Evolutionary conservation across 352 stramenopile species (phyloP).

Genomic region (Phytophthora pseudosyringae): DNA sequence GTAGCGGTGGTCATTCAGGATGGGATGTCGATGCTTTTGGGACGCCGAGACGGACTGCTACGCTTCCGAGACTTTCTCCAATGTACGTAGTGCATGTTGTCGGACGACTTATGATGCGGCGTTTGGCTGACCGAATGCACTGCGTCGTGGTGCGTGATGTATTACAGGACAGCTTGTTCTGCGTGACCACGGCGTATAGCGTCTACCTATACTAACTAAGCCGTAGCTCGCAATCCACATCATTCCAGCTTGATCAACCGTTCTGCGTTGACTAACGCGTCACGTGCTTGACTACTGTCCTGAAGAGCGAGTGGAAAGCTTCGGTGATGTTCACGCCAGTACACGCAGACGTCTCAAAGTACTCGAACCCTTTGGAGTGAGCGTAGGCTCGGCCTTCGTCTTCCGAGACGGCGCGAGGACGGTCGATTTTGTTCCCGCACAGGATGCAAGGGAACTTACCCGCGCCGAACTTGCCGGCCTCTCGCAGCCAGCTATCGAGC

Average conservation of each 20-base stretch:
- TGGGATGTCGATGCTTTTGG: slow-evolving; percentile 92
- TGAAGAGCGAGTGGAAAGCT: slow-evolving; percentile 86
- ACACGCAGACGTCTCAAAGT: slow-evolving; percentile 94
- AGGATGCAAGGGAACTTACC: slow-evolving; percentile 87
- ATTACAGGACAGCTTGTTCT: slow-evolving; percentile 89
- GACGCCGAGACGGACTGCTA: slow-evolving; percentile 91
- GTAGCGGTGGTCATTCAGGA: slow-evolving; percentile 41
- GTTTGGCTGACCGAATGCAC: background rate
- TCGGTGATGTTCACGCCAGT: slow-evolving; percentile 88
- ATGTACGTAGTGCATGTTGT: slow-evolving; percentile 49
- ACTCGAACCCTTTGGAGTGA: slow-evolving; percentile 77
- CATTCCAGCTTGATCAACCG: background rate
- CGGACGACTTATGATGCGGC: background rate
- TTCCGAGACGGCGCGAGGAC: slow-evolving; percentile 73
- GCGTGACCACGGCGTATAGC: slow-evolving; percentile 87
- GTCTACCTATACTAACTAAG: slow-evolving; percentile 91
- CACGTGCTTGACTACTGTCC: slow-evolving; percentile 58
- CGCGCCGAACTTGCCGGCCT: slow-evolving; percentile 90
- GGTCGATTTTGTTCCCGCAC: slow-evolving; percentile 93
- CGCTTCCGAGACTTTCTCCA: slow-evolving; percentile 90
- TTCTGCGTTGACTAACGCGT: slow-evolving; percentile 14
- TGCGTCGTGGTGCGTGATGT: background rate
- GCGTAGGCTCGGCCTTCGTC: slow-evolving; percentile 85
- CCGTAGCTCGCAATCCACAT: slow-evolving; percentile 5
- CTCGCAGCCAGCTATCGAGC: slow-evolving; percentile 88